A percentile compares a stretch with the other conserved stretches of the same genome.
Evolutionary conservation across 2,329 filamentous ascomycete genomes (phyloP).

Genomic region (Sporothrix mexicana): DNA sequence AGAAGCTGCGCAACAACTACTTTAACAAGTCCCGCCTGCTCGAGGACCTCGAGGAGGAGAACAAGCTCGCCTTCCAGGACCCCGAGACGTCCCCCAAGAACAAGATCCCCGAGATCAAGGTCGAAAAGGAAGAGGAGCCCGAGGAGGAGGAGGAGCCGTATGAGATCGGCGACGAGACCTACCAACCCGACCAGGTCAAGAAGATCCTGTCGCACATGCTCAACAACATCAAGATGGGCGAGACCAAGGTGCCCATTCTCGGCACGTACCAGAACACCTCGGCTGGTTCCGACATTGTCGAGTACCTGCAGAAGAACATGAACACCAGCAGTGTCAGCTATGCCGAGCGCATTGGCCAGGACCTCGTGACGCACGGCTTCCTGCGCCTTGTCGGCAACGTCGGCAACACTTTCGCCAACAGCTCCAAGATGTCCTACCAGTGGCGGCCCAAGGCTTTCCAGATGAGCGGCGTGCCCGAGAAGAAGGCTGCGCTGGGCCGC

Average conservation of each 20-base stretch:
- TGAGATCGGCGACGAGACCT: constrained; percentile 89
- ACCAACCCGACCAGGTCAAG: constrained; percentile 85
- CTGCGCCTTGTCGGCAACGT: constrained; percentile 91
- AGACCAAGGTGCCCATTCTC: constrained; percentile 93
- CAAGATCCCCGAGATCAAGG: constrained; percentile 78
- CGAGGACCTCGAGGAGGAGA: constrained; percentile 97
- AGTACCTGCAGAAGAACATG: constrained; percentile 91
- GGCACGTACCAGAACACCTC: constrained; percentile 95
- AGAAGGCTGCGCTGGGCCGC: constrained; percentile 74
- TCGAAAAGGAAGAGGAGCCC: constrained; percentile 69
- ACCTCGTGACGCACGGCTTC: constrained; percentile 84
- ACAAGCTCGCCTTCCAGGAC: constrained; percentile 95
- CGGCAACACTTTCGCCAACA: constrained; percentile 94
- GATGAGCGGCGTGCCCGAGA: constrained; percentile 84
- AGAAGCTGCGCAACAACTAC: constrained; percentile 93
- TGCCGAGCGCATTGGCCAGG: constrained; percentile 92
- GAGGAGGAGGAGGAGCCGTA: constrained; percentile 78
- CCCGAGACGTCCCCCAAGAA: constrained; percentile 72
- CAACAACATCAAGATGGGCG: constrained; percentile 81
- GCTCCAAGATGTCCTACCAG: constrained; percentile 95
- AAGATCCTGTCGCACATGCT: constrained; percentile 87
- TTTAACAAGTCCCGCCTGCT: constrained; percentile 98
- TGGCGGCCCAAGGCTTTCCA: constrained; percentile 94
- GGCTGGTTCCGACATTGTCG: constrained; percentile 88
- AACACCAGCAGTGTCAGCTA: constrained; percentile 83